phyloP scores from a whole-genome alignment of 805 yeast species.

The Kodamaea jinghongensis region DNA sequence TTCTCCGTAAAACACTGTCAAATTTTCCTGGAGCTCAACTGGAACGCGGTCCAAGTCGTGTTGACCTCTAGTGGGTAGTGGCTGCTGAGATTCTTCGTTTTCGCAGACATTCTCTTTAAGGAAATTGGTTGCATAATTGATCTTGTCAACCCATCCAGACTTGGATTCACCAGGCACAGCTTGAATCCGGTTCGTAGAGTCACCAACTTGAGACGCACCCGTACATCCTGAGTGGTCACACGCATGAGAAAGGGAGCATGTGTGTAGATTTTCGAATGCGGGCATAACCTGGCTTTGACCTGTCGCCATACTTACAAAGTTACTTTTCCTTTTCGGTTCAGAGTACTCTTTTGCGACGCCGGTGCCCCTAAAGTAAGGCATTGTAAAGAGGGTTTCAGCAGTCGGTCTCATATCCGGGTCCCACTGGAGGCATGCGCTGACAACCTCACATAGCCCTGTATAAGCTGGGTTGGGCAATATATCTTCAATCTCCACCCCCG shows the following conservation, averaged over 20 bases:
- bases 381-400: conserved; percentile 44
- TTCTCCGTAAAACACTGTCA: conserved; percentile 1
- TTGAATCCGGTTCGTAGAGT: no score
- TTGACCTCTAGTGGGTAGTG: conserved; percentile 5
- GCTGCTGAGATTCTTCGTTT: no score
- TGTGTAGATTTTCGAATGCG: no score
- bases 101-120: no score
- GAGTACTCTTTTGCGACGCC: background rate
- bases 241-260: no score
- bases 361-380: conserved; percentile 56
- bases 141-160: no score
- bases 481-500: conserved; percentile 47
- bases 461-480: conserved; percentile 46
- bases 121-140: no score
- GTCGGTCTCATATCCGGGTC: conserved; percentile 66
- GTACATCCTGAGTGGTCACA: no score
- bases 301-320: background rate
- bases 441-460: conserved; percentile 41
- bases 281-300: background rate
- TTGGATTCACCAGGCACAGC: no score
- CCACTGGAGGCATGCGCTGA: conserved; percentile 64
- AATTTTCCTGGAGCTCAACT: conserved; percentile 1
- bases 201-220: background rate
- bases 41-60: conserved; percentile 6
- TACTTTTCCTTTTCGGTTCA: conserved; percentile 1